phyloP scores from a whole-genome alignment of 2,329 filamentous ascomycete genomes.

The Septoria linicola region DNA sequence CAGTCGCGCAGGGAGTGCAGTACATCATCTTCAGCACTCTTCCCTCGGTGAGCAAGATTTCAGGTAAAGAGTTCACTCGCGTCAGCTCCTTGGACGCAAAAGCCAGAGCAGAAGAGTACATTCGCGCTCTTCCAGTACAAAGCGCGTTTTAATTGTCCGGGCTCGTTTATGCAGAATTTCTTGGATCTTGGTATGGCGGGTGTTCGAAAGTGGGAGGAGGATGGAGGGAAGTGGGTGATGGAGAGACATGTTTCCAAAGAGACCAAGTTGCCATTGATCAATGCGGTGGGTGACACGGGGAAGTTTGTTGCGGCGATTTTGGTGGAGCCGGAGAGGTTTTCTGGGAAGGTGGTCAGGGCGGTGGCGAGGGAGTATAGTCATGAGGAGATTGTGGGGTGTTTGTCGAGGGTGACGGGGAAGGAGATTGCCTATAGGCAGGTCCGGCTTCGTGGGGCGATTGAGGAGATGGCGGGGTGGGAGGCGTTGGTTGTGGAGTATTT shows the following conservation, averaged over 20 bases:
- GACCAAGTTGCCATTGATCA: constrained; percentile 23
- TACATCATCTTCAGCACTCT: constrained; percentile 43
- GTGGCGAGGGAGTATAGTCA: constrained; percentile 20
- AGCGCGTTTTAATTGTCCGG: constrained; percentile 24
- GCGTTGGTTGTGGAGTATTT: constrained; percentile 17
- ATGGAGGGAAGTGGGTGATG: constrained; percentile 18
- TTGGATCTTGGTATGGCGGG: neutral
- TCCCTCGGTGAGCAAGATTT: constrained; percentile 38
- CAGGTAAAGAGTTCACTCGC: constrained; percentile 43
- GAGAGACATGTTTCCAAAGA: constrained; percentile 11
- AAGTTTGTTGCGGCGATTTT: constrained; percentile 29
- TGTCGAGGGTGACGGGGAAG: constrained; percentile 22
- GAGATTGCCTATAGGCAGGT: constrained; percentile 22
- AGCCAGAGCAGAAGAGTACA: constrained; percentile 31
- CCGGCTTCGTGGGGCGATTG: neutral
- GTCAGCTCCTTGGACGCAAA: constrained; percentile 48
- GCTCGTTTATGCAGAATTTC: constrained; percentile 29
- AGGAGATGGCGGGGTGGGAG: constrained; percentile 5
- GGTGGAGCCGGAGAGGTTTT: constrained; percentile 20
- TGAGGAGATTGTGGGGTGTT: constrained; percentile 19
- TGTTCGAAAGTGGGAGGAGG: neutral
- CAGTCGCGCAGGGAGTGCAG: constrained; percentile 37
- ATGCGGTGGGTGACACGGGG: constrained; percentile 22
- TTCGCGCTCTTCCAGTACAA: constrained; percentile 43
- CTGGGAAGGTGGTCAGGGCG: constrained; percentile 23